Percentiles rank a stretch among this genome's conserved stretches.
Evolutionary conservation across 148 eudicot species (phyloP).

Genomic region (Rheum nobile): DNA sequence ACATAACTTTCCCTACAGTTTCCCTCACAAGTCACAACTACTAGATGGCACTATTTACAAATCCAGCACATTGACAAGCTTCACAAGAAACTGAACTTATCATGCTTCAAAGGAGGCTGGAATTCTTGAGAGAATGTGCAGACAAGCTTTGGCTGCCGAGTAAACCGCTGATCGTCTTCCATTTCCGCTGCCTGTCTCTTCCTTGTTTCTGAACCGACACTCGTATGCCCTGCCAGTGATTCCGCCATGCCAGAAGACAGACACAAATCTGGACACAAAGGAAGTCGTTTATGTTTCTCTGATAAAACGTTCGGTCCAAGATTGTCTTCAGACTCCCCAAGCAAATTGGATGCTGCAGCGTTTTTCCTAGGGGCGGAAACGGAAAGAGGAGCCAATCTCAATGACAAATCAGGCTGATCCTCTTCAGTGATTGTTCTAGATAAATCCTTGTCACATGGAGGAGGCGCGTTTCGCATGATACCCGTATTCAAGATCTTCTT

Average conservation of each 20-base stretch:
- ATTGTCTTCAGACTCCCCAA: neutral
- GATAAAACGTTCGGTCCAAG: neutral
- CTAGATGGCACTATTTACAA: neutral
- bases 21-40: neutral
- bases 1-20: neutral
- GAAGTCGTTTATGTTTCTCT: neutral
- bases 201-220: neutral
- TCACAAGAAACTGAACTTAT: conserved; percentile 1
- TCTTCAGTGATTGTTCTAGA: neutral
- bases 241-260: neutral
- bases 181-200: neutral
- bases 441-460: neutral
- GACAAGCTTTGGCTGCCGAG: neutral
- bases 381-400: conserved; percentile 10
- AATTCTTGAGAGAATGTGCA: neutral
- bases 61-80: neutral
- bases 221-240: neutral
- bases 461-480: neutral
- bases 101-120: neutral
- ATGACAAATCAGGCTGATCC: conserved; percentile 4
- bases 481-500: neutral
- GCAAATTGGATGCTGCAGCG: neutral
- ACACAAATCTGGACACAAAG: neutral
- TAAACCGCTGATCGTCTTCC: neutral
- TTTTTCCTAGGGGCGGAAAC: conserved; percentile 1